These are phyloP conservation scores for Oryza brachyantha DNA, from an alignment of 176 grass and related monocot species.

Conservation along the genomic window DNA sequence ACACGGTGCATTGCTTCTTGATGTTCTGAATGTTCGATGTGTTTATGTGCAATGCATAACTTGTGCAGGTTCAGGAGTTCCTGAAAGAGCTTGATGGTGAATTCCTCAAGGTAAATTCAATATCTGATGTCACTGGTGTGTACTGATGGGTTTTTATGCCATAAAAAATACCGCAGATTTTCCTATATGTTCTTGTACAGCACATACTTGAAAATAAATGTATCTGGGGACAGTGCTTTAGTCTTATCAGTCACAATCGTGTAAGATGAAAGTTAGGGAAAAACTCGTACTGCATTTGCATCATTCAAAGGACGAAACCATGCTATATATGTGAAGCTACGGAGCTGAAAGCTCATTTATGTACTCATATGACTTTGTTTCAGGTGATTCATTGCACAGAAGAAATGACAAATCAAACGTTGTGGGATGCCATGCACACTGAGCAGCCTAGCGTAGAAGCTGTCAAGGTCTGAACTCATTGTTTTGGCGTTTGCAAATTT, in stretches of 20 bases:
- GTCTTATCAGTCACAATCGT: slow-evolving; percentile 6
- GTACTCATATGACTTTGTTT: neutral
- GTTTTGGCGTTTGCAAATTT: neutral
- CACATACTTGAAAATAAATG: neutral
- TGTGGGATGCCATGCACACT: slow-evolving; percentile 84
- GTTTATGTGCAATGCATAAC: neutral
- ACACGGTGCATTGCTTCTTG: neutral
- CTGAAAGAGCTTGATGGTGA: slow-evolving; percentile 84
- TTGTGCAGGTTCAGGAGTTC: slow-evolving; percentile 68
- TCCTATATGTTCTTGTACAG: neutral
- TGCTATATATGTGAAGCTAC: neutral
- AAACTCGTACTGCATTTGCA: too few relatives aligned
- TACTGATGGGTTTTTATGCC: neutral
- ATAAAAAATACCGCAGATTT: neutral
- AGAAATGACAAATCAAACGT: slow-evolving; percentile 79
- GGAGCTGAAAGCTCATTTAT: slow-evolving; percentile 2
- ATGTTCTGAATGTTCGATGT: neutral
- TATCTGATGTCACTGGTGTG: neutral
- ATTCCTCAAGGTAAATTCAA: slow-evolving; percentile 77
- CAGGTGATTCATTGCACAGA: slow-evolving; percentile 91
- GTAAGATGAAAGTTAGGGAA: too few relatives aligned
- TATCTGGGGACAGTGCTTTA: neutral
- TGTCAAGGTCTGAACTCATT: slow-evolving; percentile 53
- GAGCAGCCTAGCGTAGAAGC: slow-evolving; percentile 60
- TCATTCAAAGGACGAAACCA: neutral